Evolutionary conservation across 371 early-diverging fungal genomes (phyloP), one percentile per base, ranked within the genome.

Genomic region (Lichtheimia hyalospora): DNA sequence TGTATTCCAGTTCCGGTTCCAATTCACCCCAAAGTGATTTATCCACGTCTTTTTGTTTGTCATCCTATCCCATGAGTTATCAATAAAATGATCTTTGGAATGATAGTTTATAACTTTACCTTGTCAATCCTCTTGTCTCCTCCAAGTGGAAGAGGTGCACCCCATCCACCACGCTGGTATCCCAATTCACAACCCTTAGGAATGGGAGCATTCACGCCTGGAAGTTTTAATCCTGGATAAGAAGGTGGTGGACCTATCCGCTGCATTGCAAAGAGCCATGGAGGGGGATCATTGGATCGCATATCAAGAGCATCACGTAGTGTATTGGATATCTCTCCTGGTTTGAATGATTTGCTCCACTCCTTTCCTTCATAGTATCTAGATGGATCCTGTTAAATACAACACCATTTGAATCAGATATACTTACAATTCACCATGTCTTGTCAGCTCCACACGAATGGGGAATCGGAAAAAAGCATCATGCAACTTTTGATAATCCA

Each of bases 201-300:
- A 60, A 96, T 95, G 1, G 95, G 95, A 7, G 94, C 89, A 66
- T 94, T 97, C 40, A 97, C 75, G 0, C 97, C 97, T 0, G 97
- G 94, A 34, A 97, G 86, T 57, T 84, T 86, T 46, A 96, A 65
- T 57, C 83, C 82, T 2, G 94, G 92, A 73, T 96, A 96, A 48
- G 84, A 79, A 3, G 96, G 96, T 42, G 97, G 97, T n/a, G 92
- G 95, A 3, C 97, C 97, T 64, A 91, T 86, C 25, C 93, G 84
- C 74, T 97, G 97, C 97, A 96, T 96, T 66, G 90, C 92, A 68
- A 92, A 83, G n/a, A 97, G 77, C 95, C 95, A 97, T 21, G 97
- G 96, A n/a, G 95, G 94, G n/a, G 97, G 96, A n/a, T 14, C 25
- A 12, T 50, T 44, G 1, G 82, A 79, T 15, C 92, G 90, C 56